phyloP scores from a whole-genome alignment of 2,329 filamentous ascomycete species.

The Cordyceps militaris region DNA sequence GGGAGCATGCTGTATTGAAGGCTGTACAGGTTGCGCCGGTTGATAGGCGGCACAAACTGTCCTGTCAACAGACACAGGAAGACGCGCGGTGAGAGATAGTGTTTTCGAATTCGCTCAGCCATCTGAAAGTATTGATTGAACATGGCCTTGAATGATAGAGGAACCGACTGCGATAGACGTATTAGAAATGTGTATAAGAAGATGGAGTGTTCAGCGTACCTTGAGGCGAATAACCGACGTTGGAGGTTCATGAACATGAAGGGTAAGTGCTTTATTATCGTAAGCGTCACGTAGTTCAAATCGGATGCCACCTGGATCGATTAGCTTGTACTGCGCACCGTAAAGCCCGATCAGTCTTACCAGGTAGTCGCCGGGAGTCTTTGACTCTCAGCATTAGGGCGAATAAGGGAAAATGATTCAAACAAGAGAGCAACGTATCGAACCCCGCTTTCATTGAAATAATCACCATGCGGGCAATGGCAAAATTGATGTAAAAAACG shows the following conservation, averaged over 20 bases:
- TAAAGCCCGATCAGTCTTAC: constrained; percentile 34
- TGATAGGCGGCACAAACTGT: constrained; percentile 89
- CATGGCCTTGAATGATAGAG: constrained; percentile 84
- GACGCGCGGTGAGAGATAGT: constrained; percentile 86
- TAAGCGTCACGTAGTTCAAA: constrained; percentile 81
- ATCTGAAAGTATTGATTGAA: constrained; percentile 98
- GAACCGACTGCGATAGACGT: constrained; percentile 58
- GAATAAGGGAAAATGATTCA: constrained; percentile 97
- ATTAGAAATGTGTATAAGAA: neutral
- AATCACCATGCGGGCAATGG: constrained; percentile 87
- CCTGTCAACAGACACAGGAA: constrained; percentile 83
- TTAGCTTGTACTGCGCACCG: neutral
- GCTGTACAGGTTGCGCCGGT: constrained; percentile 89
- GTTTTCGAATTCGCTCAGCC: constrained; percentile 82
- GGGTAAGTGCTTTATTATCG: constrained; percentile 35
- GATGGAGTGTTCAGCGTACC: constrained; percentile 41
- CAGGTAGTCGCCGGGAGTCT: constrained; percentile 82
- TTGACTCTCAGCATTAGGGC: constrained; percentile 94
- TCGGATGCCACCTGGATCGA: constrained; percentile 54
- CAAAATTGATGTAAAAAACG: constrained; percentile 96
- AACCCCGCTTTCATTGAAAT: constrained; percentile 87
- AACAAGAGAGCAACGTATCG: constrained; percentile 83
- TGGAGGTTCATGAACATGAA: constrained; percentile 43
- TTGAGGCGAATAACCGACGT: constrained; percentile 84
- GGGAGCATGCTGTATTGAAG: constrained; percentile 98